These are phyloP conservation scores for Termitomyces sp. DNA, from an alignment of 768 basidiomycete genomes.

Conservation along the genomic window DNA sequence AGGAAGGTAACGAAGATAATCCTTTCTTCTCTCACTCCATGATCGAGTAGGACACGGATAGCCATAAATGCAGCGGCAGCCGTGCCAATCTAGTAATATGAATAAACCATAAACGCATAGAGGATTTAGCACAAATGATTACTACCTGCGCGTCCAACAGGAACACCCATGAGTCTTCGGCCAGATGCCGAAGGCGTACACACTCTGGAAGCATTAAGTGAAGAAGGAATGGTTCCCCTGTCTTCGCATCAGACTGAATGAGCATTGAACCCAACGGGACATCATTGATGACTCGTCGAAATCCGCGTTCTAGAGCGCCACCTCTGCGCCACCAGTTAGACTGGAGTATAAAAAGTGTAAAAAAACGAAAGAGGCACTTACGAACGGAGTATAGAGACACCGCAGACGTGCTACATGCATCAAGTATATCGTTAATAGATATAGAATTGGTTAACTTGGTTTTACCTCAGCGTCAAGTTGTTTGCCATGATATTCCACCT, in stretches of 20 bases:
- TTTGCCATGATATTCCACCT: slow-evolving; percentile 50
- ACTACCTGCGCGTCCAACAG: slow-evolving; percentile 82
- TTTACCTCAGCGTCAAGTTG: slow-evolving; percentile 54
- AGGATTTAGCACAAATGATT: neutral
- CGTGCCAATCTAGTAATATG: slow-evolving; percentile 68
- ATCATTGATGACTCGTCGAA: slow-evolving; percentile 83
- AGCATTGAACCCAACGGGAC: slow-evolving; percentile 85
- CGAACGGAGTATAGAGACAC: slow-evolving; percentile 87
- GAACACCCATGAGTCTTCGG: slow-evolving; percentile 74
- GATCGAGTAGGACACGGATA: slow-evolving; percentile 88
- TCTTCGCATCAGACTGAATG: slow-evolving; percentile 79
- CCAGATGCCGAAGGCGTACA: slow-evolving; percentile 60
- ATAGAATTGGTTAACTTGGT: neutral
- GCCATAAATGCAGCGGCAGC: slow-evolving; percentile 94
- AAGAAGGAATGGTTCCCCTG: slow-evolving; percentile 85
- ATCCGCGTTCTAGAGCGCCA: slow-evolving; percentile 85
- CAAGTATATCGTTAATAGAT: neutral
- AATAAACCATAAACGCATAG: neutral
- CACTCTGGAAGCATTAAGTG: slow-evolving; percentile 74
- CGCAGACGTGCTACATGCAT: slow-evolving; percentile 63
- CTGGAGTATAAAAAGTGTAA: neutral
- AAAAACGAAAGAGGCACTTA: slow-evolving; percentile 31
- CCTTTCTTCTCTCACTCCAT: slow-evolving; percentile 77
- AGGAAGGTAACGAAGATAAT: slow-evolving; percentile 91
- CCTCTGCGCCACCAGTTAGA: slow-evolving; percentile 44